Evolutionary conservation across 2,329 filamentous ascomycete genomes (phyloP).

Genomic region (Shiraia bambusicola): DNA sequence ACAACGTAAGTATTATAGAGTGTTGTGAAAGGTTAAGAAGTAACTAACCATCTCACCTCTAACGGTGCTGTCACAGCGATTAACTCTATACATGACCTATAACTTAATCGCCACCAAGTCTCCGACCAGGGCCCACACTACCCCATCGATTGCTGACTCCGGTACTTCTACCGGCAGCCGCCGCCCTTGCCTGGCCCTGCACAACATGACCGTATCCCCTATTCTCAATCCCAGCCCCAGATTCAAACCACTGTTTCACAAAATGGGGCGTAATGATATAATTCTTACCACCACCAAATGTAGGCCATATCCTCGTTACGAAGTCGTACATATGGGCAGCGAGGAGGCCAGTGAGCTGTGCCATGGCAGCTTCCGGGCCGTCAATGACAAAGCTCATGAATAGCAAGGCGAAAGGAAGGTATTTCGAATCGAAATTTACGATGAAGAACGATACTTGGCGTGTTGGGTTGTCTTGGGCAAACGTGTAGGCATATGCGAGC

Average conservation of each 20-base stretch:
- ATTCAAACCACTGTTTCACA: slow-evolving; percentile 66
- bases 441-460: slow-evolving; percentile 77
- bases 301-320: slow-evolving; percentile 80
- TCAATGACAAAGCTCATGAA: slow-evolving; percentile 69
- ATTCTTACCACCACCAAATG: slow-evolving; percentile 81
- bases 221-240: slow-evolving; percentile 47
- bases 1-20: not conserved
- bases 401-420: slow-evolving; percentile 79
- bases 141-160: slow-evolving; percentile 26
- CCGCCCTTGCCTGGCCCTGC: slow-evolving; percentile 34
- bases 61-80: no score
- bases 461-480: slow-evolving; percentile 80
- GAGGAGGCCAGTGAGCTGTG: slow-evolving; percentile 75
- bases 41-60: no score
- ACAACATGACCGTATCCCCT: slow-evolving; percentile 66
- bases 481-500: slow-evolving; percentile 80
- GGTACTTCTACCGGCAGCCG: slow-evolving; percentile 29
- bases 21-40: no score
- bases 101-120: slow-evolving; percentile 29
- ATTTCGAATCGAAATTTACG: slow-evolving; percentile 78
- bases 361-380: slow-evolving; percentile 58
- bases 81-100: no score
- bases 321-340: slow-evolving; percentile 93
- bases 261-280: slow-evolving; percentile 72
- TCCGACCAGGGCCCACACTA: slow-evolving; percentile 34